Percentiles rank a stretch among this genome's conserved stretches.
These are phyloP conservation scores for Asterophora lycoperdoides DNA, from an alignment of 768 basidiomycete species.

Conservation along the genomic window DNA sequence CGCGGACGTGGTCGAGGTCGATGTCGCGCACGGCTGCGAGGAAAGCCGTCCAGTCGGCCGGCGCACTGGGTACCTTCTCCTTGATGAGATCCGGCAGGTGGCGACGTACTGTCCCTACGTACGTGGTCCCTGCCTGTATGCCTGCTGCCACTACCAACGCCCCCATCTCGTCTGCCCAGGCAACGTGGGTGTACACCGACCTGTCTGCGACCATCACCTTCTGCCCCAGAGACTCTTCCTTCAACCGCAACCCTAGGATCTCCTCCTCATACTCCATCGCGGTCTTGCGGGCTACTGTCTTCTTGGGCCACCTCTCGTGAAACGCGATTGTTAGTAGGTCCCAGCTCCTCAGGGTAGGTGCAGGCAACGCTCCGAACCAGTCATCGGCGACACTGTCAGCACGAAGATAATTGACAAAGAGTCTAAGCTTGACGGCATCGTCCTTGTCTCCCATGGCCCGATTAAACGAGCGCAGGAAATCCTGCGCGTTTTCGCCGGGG, in stretches of 20 bases:
- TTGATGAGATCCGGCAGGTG: too few species aligned
- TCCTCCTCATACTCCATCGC: background rate
- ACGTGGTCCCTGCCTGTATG: background rate
- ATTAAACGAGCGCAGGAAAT: too few species aligned
- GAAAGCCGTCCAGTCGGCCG: background rate
- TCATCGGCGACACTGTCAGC: too few species aligned
- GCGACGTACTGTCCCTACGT: background rate
- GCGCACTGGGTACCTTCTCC: background rate
- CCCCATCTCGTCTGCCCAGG: background rate
- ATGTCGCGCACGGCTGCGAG: background rate
- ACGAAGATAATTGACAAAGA: too few species aligned
- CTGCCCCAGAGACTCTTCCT: background rate
- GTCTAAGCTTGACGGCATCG: too few species aligned
- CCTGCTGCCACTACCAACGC: background rate
- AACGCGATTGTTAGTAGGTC: too few species aligned
- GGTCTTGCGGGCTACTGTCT: background rate
- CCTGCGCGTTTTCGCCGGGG: too few species aligned
- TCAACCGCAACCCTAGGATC: background rate
- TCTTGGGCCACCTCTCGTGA: too few species aligned
- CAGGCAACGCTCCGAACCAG: too few species aligned
- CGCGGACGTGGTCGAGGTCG: background rate
- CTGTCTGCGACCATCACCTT: background rate
- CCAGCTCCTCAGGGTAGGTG: too few species aligned
- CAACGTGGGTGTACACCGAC: background rate
- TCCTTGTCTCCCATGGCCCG: too few species aligned